These are phyloP conservation scores for Prosopis cineraria DNA, from an alignment of 306 rosid species.

Conservation along the genomic window DNA sequence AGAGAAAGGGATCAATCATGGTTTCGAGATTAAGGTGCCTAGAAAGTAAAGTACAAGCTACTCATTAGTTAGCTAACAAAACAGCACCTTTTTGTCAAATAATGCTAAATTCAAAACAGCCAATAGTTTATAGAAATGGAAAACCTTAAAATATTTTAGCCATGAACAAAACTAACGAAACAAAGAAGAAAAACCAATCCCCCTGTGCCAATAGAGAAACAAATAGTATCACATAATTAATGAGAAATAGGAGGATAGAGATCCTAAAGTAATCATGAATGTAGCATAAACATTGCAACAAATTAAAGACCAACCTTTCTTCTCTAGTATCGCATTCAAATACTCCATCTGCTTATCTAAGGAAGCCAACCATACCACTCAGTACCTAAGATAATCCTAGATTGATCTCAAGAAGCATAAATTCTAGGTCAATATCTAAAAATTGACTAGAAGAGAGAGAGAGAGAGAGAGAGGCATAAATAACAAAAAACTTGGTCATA, in stretches of 20 bases:
- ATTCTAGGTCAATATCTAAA: not conserved
- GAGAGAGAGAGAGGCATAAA: not conserved
- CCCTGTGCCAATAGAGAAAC: not conserved
- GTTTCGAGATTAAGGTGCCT: not conserved
- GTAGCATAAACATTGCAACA: not conserved
- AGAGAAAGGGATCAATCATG: not conserved
- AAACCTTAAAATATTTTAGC: not conserved
- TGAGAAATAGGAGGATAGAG: not conserved
- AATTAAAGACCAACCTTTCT: not conserved
- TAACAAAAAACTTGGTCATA: too few relatives aligned
- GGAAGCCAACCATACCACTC: not conserved
- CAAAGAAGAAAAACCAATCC: not conserved
- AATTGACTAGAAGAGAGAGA: not conserved
- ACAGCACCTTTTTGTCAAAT: not conserved
- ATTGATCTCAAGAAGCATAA: not conserved
- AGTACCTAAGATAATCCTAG: not conserved
- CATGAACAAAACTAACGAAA: not conserved
- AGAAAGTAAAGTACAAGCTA: not conserved
- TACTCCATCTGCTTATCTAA: not conserved
- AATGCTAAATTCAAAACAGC: not conserved
- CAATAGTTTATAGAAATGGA: not conserved
- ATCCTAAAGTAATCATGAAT: not conserved
- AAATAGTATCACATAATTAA: not conserved
- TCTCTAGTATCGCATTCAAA: not conserved
- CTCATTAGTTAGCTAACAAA: not conserved